Evolutionary conservation across 495 filamentous ascomycete species (phyloP), one percentile per base, ranked within the genome.

Genomic region (Sabuloglossum arenarium): DNA sequence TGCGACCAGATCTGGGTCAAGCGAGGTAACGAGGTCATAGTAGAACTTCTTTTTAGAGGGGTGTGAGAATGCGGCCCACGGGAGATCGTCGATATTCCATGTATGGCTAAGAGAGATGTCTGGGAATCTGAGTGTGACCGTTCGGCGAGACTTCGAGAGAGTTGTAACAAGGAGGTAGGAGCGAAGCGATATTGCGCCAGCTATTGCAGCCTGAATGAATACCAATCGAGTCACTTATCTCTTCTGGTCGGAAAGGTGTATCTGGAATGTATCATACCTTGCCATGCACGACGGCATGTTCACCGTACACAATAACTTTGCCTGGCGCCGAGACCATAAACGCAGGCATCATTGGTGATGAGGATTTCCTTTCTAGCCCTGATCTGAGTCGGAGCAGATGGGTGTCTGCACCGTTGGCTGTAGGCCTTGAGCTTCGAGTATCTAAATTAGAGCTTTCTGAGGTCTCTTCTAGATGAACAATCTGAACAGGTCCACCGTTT

Each of bases 251-350:
- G 23, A 29, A n/a, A 45, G 8, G 30, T 21, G 60, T 1, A 6
- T 14, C 9, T 37, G 4, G 2, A 37, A 14, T 14, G 34, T 12
- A 6, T 37, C 68, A 57, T 63, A 84, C 81, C 75, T 94, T 95
- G 64, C 91, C 91, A 64, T 98, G 78, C 10, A 98, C 91, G 1
- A 95, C 91, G 11, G 91, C 86, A 71, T 98, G 91, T 66, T 98
- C 91, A 55, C 91, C 91, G 68, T 84, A 95, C 19, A 95, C 86
- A 65, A 98, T 97, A 62, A 94, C 90, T 68, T 98, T 98, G 31
- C 89, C 91, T 12, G 91, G 91, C 14, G 91, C 89, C 6, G 91
- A 97, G 56, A 95, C 89, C 85, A 97, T 94, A 61, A 97, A 98
- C 46, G 89, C 71, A 5, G 90, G 88, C 70, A 88, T 76, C 72